These are phyloP conservation scores for Ophiostoma pallidulum DNA, from an alignment of 2,329 filamentous ascomycete species.

Conservation along the genomic window DNA sequence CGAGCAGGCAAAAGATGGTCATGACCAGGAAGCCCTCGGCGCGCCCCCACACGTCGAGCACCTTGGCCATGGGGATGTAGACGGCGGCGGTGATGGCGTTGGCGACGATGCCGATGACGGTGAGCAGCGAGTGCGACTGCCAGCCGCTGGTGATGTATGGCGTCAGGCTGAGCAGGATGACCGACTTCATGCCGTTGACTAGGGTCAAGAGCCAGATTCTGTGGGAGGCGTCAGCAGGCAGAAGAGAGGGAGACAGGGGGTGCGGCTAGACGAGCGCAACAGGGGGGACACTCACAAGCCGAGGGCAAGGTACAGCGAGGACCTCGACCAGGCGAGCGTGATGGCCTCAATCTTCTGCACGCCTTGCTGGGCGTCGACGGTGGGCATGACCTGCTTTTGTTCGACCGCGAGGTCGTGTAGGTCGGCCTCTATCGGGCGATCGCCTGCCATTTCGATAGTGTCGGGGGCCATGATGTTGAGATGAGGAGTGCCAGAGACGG, in stretches of 20 bases:
- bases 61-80: conserved; percentile 56
- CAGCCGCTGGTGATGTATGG: conserved; percentile 45
- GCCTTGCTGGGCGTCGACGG: conserved; percentile 29
- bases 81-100: conserved; percentile 47
- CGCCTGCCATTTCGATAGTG: conserved; percentile 3
- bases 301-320: conserved; percentile 29
- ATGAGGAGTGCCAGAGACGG: too few relatives aligned
- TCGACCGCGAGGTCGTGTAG: conserved; percentile 1
- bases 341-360: conserved; percentile 40
- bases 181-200: conserved; percentile 26
- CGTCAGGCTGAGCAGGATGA: conserved; percentile 29
- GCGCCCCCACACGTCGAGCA: conserved; percentile 58
- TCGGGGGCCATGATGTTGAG: too few relatives aligned
- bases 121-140: conserved; percentile 41
- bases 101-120: conserved; percentile 43
- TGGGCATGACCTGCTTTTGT: conserved; percentile 6
- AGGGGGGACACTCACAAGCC: background rate
- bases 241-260: background rate
- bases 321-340: conserved; percentile 33
- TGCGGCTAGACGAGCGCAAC: background rate
- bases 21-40: conserved; percentile 51
- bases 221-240: background rate
- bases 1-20: conserved; percentile 36
- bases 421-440: background rate
- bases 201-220: conserved; percentile 32